Evolutionary conservation across 2,329 filamentous ascomycete species (phyloP).

Genomic region (Diplodia mutila): DNA sequence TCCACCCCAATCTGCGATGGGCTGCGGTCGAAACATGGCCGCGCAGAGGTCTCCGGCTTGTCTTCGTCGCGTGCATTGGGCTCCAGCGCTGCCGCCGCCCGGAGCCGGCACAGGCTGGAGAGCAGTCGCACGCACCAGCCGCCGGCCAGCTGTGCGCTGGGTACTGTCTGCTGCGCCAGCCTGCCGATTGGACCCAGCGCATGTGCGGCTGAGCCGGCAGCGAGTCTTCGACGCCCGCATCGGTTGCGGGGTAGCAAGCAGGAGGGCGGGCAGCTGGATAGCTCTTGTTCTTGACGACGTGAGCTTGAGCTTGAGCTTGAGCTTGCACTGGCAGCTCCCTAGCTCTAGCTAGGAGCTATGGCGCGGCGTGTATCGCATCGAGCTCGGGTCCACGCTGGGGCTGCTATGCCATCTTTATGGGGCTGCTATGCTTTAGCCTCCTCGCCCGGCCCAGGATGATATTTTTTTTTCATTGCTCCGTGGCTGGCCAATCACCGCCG

Average conservation of each 20-base stretch:
- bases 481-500: constrained; percentile 22
- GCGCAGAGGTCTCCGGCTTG: not conserved
- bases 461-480: constrained; percentile 15
- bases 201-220: not conserved
- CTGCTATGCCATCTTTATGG: no score
- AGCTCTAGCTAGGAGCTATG: no score
- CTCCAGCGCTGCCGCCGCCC: not conserved
- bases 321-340: no score
- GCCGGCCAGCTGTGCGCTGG: not conserved
- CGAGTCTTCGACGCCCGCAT: no score
- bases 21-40: not conserved
- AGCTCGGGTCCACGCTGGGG: constrained; percentile 8
- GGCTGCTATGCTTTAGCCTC: constrained; percentile 15
- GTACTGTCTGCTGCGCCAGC: not conserved
- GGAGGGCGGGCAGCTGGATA: not conserved
- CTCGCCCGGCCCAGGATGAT: not conserved
- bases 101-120: no score
- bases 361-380: not conserved
- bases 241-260: not conserved
- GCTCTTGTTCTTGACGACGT: no score
- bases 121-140: no score
- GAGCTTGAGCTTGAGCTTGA: no score
- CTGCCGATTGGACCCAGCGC: not conserved
- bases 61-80: not conserved
- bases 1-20: constrained; percentile 1